Base-by-base conservation (phyloP, 306 rosid genomes). In the Casuarina glauca region DNA sequence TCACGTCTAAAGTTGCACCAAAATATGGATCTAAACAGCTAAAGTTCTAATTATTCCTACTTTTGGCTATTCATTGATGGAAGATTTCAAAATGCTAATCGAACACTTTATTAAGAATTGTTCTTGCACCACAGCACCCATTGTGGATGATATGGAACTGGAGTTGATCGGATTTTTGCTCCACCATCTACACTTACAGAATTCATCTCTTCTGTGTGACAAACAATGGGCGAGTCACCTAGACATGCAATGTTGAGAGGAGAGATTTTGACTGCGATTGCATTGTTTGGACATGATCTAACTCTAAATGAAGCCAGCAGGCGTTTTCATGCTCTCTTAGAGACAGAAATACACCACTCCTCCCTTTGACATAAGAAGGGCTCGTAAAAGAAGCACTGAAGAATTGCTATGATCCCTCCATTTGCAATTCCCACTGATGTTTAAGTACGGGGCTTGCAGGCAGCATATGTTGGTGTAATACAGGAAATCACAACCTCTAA, bases 311-410 rank as follows among this genome's bases (percentile, higher is more conserved):
- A 95, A 89, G 98, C 89, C 52, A 89, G 49, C 79, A 92, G 77
- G 88, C 91, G 97, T 45, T 95, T 84, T 76, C 87, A 82, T 72
- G 90, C 90, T 72, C 92, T 92, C 85, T 82, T 92, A 70, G 85
- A 87, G 91, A 95, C 87, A 89, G 90, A 88, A 92, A 86, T 55
- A 89, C 97, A 3, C 85, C 88, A 70, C 95, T 92, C 71, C 95
- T 92, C 81, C 97, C 97, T 44, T 97, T 58, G 97, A 95, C 84
- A 77, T 86, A 60, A 95, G 97, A 91, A 88, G 70, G 97, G 97
- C 92, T 80, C 41, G 86, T 68, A 78, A 51, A 61, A 49, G 63
- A 70, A 66, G 73, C 63, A 67, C 81, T 55, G 36, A 68, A 73
- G 74, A 46, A 78, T 44, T 63, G 10, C 49, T 11, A 51, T 15